Base-by-base conservation (phyloP, 2,329 filamentous ascomycete species). In the Stemphylium vesicarium region DNA sequence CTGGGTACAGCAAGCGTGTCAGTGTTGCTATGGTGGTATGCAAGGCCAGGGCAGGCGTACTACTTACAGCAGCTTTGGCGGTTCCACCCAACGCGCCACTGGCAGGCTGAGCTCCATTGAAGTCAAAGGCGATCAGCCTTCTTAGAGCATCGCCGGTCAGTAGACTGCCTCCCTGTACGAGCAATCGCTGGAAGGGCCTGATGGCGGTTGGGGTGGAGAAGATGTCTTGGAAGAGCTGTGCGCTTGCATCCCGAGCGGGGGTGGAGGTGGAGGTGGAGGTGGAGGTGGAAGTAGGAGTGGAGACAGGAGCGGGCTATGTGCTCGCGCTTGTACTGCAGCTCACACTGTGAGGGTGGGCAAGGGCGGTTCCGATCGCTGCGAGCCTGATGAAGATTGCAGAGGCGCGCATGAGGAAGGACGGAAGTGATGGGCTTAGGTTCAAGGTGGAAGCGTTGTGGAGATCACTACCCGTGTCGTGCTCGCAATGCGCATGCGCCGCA, bases 61-160 rank as follows among this genome's bases (percentile, higher is more conserved):
- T 11, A 55, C 59, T 51, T 51, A 68, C 61, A 13, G 69, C 70
- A 36, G 66, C 45, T 35, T 68, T 66, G 12, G 59, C 59, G n/a
- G 58, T 62, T 13, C 67, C 69, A 38, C 69, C 88, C 74, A 89
- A 89, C 61, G 83, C 87, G 48, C 83, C 77, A n/a, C 75, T 36
- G 7, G 71, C 55, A 10, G 79, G 75, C 11, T 57, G 54, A 20
- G 78, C 78, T 54, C 74, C 67, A 58, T 84, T 73, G 64, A 82
- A 81, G 70, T 82, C 82, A 82, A 91, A 92, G 70, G 87, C 89
- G 76, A 89, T 84, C 67, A 65, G 41, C 13, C 65, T 61, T 33
- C 62, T 63, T 16, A 78, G 59, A 6, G 63, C 66, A 1, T 73
- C 66, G 10, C 57, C 65, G 4, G 64, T 59, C 36, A 76, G 65